phyloP scores from a whole-genome alignment of 306 rosid species.

The Vachellia pachyceras region DNA sequence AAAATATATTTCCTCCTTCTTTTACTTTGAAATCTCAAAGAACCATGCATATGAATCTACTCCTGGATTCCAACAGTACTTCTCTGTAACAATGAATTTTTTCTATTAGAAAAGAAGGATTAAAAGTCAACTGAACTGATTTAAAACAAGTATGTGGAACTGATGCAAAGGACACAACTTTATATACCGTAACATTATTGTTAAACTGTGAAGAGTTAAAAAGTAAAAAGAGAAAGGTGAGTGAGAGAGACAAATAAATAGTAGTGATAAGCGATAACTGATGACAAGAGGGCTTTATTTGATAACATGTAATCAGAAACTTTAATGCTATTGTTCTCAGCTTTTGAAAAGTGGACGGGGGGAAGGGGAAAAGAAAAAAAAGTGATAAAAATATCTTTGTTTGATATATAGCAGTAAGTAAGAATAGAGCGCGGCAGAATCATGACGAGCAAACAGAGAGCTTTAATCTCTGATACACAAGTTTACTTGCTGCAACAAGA shows the following conservation, averaged over 20 bases:
- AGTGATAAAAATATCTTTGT: slow-evolving; percentile 8
- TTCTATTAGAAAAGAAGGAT: neutral
- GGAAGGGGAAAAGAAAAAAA: neutral
- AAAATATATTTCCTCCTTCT: no score
- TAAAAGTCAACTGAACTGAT: neutral
- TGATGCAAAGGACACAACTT: neutral
- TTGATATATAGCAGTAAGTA: slow-evolving; percentile 29
- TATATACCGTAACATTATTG: neutral
- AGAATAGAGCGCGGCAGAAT: slow-evolving; percentile 33
- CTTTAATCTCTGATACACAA: slow-evolving; percentile 43
- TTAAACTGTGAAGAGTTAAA: neutral
- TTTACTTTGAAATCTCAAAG: no score
- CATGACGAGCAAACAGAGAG: neutral
- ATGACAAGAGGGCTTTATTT: neutral
- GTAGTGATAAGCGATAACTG: neutral
- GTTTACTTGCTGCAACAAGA: slow-evolving; percentile 23
- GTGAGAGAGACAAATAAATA: neutral
- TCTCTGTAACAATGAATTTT: no score
- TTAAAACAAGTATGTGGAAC: neutral
- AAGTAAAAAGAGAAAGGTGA: no score
- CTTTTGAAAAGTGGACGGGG: neutral
- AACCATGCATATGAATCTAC: no score
- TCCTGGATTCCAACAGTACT: no score
- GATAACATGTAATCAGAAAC: no score
- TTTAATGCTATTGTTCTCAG: neutral